phyloP scores from a whole-genome alignment of 2,329 filamentous ascomycete species.

The Phaeosphaeria sp. region DNA sequence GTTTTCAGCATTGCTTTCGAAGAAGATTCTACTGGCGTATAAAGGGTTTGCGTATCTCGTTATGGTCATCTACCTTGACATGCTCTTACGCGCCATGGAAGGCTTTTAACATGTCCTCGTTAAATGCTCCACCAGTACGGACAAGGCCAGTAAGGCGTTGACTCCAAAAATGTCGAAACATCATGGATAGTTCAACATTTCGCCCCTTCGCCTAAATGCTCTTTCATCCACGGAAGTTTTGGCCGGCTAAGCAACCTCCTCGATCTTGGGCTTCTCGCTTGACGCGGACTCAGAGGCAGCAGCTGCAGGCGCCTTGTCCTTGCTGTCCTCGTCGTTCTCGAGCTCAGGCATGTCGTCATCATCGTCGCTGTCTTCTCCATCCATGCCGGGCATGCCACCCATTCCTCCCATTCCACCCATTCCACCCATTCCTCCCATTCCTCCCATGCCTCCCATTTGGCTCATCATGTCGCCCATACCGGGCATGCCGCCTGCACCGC shows the following conservation, averaged over 20 bases:
- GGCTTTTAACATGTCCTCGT: conserved; percentile 3
- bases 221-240: conserved; percentile 15
- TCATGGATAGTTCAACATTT: conserved; percentile 9
- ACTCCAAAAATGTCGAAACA: conserved; percentile 12
- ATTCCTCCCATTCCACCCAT: conserved; percentile 29
- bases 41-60: conserved; percentile 20
- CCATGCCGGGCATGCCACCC: conserved; percentile 27
- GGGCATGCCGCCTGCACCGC: conserved; percentile 54
- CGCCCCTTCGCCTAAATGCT: conserved; percentile 11
- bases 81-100: conserved; percentile 3
- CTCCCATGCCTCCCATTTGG: conserved; percentile 41
- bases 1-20: too few species aligned
- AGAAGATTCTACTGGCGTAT: too few species aligned
- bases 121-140: neutral
- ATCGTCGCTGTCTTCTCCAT: conserved; percentile 56
- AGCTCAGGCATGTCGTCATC: conserved; percentile 82
- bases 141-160: conserved; percentile 7
- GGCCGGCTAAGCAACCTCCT: conserved; percentile 49
- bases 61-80: conserved; percentile 19
- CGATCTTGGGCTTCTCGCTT: conserved; percentile 52
- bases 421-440: too few species aligned
- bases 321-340: conserved; percentile 43
- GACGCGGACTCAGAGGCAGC: conserved; percentile 22
- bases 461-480: conserved; percentile 44
- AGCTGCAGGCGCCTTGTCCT: conserved; percentile 33